Percentiles rank a stretch among this genome's conserved stretches.
These are phyloP conservation scores for Backusella mclennaniae DNA, from an alignment of 192 early-diverging fungal genomes.

Conservation along the genomic window DNA sequence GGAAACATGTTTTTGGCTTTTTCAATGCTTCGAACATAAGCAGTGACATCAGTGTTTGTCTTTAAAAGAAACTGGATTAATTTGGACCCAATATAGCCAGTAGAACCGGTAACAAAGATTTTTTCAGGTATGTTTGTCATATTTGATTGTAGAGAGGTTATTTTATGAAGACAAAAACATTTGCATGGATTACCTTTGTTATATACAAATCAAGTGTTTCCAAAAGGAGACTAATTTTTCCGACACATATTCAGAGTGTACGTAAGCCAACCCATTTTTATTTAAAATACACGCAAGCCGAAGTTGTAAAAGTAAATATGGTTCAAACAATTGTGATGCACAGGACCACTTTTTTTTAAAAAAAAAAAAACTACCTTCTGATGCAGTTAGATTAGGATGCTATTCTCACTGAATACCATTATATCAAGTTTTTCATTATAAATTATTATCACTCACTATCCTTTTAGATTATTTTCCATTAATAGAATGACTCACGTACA, in stretches of 20 bases:
- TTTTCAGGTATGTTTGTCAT: conserved; percentile 6
- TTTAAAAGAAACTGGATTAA: conserved; percentile 5
- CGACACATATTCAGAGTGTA: not conserved
- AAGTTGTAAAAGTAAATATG: not conserved
- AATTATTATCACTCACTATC: too few species aligned
- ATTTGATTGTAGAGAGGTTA: not conserved
- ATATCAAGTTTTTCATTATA: not conserved
- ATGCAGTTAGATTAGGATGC: not conserved
- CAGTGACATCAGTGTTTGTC: not conserved
- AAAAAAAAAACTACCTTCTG: not conserved
- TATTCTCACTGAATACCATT: not conserved
- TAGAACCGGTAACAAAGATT: conserved; percentile 19
- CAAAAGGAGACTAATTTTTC: not conserved
- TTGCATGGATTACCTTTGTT: not conserved
- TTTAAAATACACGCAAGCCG: not conserved
- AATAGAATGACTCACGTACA: too few species aligned
- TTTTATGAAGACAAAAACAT: not conserved
- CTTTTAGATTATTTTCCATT: too few species aligned
- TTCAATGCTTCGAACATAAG: conserved; percentile 10
- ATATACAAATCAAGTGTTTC: not conserved
- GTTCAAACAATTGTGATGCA: not conserved
- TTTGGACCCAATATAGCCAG: conserved; percentile 22
- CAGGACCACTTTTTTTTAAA: not conserved
- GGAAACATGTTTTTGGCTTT: conserved; percentile 17
- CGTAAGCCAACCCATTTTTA: not conserved